Evolutionary conservation across 805 yeast species (phyloP).

Genomic region (Candida golubevii): DNA sequence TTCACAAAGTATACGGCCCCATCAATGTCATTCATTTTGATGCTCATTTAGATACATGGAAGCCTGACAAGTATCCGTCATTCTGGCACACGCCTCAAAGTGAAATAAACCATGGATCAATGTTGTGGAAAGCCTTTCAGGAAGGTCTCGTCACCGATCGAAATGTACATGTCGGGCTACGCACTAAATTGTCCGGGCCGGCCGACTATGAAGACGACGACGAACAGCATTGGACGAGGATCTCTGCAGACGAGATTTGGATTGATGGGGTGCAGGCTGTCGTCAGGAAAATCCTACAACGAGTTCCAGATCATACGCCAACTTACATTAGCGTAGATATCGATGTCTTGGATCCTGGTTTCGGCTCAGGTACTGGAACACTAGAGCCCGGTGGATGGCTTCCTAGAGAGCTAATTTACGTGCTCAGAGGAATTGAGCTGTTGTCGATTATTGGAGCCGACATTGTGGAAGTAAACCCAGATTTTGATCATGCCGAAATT

Average conservation of each 20-base stretch:
- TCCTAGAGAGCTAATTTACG: constrained; percentile 50
- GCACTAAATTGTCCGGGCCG: constrained; percentile 66
- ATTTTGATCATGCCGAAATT: constrained; percentile 59
- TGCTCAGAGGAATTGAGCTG: constrained; percentile 41
- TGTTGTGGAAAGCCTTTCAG: constrained; percentile 75
- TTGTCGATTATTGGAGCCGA: constrained; percentile 53
- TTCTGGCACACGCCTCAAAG: constrained; percentile 55
- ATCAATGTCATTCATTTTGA: constrained; percentile 77
- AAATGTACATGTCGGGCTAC: constrained; percentile 71
- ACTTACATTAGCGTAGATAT: constrained; percentile 78
- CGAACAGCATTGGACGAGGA: constrained; percentile 62
- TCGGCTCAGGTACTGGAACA: constrained; percentile 56
- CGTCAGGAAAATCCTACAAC: constrained; percentile 45
- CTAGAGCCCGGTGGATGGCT: constrained; percentile 58
- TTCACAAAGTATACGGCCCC: constrained; percentile 57
- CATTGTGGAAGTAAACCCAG: constrained; percentile 58
- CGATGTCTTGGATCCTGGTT: constrained; percentile 56
- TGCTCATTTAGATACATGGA: constrained; percentile 82
- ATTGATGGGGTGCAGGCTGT: constrained; percentile 58
- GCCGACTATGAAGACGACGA: constrained; percentile 60
- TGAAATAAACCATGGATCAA: constrained; percentile 76
- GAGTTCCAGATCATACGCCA: constrained; percentile 61
- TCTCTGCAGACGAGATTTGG: constrained; percentile 73
- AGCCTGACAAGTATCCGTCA: constrained; percentile 65
- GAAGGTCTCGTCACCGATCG: constrained; percentile 60